Evolutionary conservation across 129 eudicot species (phyloP).

Genomic region (Chrysanthemum makinoi): DNA sequence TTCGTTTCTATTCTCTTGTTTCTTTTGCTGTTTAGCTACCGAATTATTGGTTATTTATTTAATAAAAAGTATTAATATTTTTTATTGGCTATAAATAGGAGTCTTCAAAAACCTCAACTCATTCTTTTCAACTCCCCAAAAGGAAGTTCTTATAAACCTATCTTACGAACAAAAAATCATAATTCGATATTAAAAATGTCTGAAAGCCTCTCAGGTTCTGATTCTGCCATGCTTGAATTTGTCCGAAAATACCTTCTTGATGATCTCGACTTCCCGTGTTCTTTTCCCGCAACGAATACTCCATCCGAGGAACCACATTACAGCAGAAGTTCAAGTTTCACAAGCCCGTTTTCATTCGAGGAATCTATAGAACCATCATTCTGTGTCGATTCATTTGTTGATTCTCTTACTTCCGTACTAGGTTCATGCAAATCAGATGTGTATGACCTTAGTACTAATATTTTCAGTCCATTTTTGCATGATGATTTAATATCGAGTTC

Average conservation of each 20-base stretch:
- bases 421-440: slow-evolving; percentile 26
- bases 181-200: slow-evolving; percentile 26
- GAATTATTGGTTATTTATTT: too few species aligned
- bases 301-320: slow-evolving; percentile 18
- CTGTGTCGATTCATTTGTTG: slow-evolving; percentile 32
- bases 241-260: slow-evolving; percentile 37
- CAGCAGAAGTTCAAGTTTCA: slow-evolving; percentile 37
- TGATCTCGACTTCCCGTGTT: slow-evolving; percentile 28
- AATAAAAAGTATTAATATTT: background rate
- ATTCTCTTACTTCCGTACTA: slow-evolving; percentile 30
- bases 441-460: slow-evolving; percentile 10
- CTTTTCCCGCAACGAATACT: slow-evolving; percentile 24
- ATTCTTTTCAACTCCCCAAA: slow-evolving; percentile 7
- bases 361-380: slow-evolving; percentile 22
- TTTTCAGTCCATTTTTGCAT: slow-evolving; percentile 15
- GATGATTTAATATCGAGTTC: slow-evolving; percentile 28
- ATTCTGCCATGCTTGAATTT: slow-evolving; percentile 47
- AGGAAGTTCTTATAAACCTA: slow-evolving; percentile 9
- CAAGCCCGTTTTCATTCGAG: slow-evolving; percentile 28
- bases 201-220: slow-evolving; percentile 45
- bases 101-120: slow-evolving; percentile 19
- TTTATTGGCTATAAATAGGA: slow-evolving; percentile 33
- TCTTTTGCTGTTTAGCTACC: too few species aligned
- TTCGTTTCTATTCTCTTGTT: too few species aligned
- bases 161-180: background rate